Conservation (phyloP, 2,329 filamentous ascomycete genomes). For the Botrytis hyacinthi region DNA sequence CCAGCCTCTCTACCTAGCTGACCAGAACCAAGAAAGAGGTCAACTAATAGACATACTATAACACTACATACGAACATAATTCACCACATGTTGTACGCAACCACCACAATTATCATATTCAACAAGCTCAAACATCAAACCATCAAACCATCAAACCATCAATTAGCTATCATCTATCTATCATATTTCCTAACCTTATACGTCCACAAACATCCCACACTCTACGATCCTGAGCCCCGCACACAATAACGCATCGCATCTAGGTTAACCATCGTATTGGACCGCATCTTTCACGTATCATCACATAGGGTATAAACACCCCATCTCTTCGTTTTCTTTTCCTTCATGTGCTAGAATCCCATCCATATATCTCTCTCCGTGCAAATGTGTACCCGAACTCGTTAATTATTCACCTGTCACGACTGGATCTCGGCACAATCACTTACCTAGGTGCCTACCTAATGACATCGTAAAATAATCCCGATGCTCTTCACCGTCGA, state of each 20-base stretch:
- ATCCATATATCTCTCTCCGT: neutral
- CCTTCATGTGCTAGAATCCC: neutral
- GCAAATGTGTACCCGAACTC: neutral
- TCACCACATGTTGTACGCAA: neutral
- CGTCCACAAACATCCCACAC: neutral
- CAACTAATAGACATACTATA: neutral
- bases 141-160: neutral
- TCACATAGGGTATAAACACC: neutral
- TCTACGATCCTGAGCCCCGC: neutral
- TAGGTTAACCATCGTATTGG: neutral
- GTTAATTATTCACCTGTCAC: neutral
- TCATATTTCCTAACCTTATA: neutral
- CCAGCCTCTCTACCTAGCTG: neutral
- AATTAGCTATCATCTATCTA: neutral
- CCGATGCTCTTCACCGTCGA: neutral
- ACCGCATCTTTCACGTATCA: neutral
- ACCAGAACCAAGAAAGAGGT: neutral
- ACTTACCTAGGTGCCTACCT: neutral
- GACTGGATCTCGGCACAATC: neutral
- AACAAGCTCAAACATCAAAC: neutral
- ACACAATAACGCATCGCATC: slow-evolving; percentile 2
- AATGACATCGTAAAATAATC: neutral
- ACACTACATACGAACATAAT: neutral
- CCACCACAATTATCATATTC: neutral
- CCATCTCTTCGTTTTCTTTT: neutral